A percentile compares a stretch with the other conserved stretches of the same genome.
phyloP scores from a whole-genome alignment of 169 alveolate species.

The Toxoplasma gondii region DNA sequence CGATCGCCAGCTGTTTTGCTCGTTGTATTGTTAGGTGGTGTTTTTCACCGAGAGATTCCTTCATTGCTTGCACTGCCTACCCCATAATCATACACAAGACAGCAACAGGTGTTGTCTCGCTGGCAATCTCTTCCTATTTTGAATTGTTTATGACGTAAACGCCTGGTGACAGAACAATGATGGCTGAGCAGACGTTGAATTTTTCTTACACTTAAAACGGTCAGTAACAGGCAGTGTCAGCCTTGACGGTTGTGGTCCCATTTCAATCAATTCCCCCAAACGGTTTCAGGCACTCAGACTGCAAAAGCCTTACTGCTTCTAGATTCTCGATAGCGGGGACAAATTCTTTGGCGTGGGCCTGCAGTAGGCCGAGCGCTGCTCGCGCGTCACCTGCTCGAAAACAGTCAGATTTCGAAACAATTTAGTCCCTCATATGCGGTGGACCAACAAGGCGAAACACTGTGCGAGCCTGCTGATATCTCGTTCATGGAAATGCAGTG shows the following conservation, averaged over 20 bases:
- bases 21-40: slow-evolving; percentile 1
- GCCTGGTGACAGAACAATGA: too few species aligned
- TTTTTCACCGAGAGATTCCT: not conserved
- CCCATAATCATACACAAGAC: not conserved
- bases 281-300: not conserved
- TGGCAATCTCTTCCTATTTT: too few species aligned
- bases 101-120: too few species aligned
- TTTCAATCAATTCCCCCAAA: not conserved
- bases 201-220: not conserved
- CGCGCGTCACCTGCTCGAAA: not conserved
- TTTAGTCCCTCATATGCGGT: too few species aligned
- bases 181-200: too few species aligned
- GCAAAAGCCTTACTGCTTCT: not conserved
- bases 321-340: not conserved
- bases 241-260: not conserved
- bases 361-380: not conserved
- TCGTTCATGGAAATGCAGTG: too few species aligned
- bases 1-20: not conserved
- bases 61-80: not conserved
- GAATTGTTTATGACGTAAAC: too few species aligned
- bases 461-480: too few species aligned
- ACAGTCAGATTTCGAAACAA: too few species aligned
- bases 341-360: not conserved
- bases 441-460: too few species aligned
- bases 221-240: not conserved